These are phyloP conservation scores for Tylopilus rubrobrunneus DNA, from an alignment of 768 basidiomycete genomes.

Conservation along the genomic window DNA sequence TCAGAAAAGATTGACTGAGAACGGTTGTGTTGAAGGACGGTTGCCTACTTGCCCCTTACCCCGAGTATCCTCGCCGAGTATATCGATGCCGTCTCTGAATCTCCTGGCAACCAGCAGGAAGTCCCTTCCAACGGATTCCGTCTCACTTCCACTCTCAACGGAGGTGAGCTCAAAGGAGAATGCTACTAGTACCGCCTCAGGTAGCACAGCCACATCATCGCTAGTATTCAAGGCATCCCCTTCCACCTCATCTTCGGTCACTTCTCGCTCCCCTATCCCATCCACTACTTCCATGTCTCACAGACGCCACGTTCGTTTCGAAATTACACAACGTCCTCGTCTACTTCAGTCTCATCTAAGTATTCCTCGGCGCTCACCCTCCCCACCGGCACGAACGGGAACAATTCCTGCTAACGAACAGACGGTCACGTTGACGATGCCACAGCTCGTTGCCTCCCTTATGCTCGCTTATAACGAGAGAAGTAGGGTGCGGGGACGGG, in stretches of 20 bases:
- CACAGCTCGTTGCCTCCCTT: slow-evolving; percentile 31
- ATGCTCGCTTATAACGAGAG: slow-evolving; percentile 26
- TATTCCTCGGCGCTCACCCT: slow-evolving; percentile 23
- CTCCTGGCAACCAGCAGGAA: slow-evolving; percentile 13
- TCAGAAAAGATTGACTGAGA: slow-evolving; percentile 28
- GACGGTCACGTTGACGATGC: slow-evolving; percentile 24
- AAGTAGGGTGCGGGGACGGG: slow-evolving; percentile 17
- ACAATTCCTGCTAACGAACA: slow-evolving; percentile 2
- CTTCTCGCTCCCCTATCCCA: slow-evolving; percentile 3
- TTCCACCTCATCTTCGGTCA: slow-evolving; percentile 1
- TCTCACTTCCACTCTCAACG: background rate
- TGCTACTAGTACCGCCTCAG: no score
- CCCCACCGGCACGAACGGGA: slow-evolving; percentile 19
- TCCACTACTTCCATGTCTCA: background rate
- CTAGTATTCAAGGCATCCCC: background rate
- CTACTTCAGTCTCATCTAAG: slow-evolving; percentile 3
- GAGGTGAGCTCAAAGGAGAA: background rate
- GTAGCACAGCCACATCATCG: background rate
- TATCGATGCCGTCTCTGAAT: slow-evolving; percentile 21
- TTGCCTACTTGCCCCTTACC: slow-evolving; percentile 16
- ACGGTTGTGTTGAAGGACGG: slow-evolving; percentile 29
- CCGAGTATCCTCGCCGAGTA: slow-evolving; percentile 21
- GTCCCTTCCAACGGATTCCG: background rate
- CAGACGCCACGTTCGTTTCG: slow-evolving; percentile 25
- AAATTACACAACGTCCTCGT: slow-evolving; percentile 4